Conservation (phyloP, 345 rosid species). For the Citrus medica region DNA sequence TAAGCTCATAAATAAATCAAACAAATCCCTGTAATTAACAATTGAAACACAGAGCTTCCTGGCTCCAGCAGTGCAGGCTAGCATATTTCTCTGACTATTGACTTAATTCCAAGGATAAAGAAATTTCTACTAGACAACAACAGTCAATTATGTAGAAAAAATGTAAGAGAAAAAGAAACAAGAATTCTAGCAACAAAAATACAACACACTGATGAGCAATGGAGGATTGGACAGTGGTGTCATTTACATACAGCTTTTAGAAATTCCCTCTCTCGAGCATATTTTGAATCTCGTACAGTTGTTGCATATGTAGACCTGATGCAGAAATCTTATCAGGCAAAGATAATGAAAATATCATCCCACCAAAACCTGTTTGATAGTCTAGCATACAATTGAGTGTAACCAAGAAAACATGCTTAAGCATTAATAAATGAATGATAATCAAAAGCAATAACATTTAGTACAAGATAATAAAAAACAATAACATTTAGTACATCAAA, state of each 20-base stretch:
- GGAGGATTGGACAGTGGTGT: conserved; percentile 5
- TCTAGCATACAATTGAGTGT: background rate
- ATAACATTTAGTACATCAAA: too few species aligned
- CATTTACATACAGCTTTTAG: conserved; percentile 78
- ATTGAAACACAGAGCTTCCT: background rate
- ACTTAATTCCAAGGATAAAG: background rate
- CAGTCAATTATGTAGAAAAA: background rate
- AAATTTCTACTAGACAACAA: background rate
- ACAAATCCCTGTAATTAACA: background rate
- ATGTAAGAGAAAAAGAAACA: background rate
- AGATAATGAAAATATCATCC: background rate
- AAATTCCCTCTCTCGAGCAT: conserved; percentile 88
- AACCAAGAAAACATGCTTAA: background rate
- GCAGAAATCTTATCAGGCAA: conserved; percentile 11
- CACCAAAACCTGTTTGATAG: background rate
- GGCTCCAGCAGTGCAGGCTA: background rate
- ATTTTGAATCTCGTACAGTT: conserved; percentile 84
- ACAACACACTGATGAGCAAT: background rate
- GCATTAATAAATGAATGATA: background rate
- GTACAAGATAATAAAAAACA: too few species aligned
- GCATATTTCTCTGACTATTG: background rate
- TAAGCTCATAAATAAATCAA: background rate
- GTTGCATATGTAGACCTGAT: conserved; percentile 94
- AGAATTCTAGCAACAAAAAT: background rate
- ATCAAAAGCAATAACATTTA: too few species aligned